Evolutionary conservation across 441 rosid genomes (phyloP), one percentile per base, ranked within the genome.

Genomic region (Gossypium schwendimanii): DNA sequence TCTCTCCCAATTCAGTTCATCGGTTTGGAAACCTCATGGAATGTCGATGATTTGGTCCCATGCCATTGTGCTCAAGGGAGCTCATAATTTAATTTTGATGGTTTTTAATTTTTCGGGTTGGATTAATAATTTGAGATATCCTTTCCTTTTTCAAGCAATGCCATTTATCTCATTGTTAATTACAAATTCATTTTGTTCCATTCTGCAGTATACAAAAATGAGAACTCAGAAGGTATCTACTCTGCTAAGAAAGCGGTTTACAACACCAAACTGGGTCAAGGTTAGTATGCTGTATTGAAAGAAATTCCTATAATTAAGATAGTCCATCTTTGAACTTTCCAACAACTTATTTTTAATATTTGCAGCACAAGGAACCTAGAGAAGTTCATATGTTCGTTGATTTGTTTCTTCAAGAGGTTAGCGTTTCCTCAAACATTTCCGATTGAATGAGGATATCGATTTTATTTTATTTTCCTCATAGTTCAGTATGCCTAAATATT

Each of bases 321-420:
- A 44, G 45, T 75, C 58, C 71, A 70, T 26, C 50, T 21, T 63
- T 70, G 39, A 52, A 15, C 21, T 18, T 15, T 52, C 8, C 7
- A 45, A 45, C 53, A 36, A 84, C 71, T 71, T 61, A 54, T 66
- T 74, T 74, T 79, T 74, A 80, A 44, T 64, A 12, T 74, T 60
- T 72, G 74, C 91, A 95, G 99, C 99, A 95, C 84, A 95, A 91
- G 87, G 99, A 95, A 82, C 98, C 98, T 49, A 84, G 97, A 79
- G 99, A 95, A 85, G 98, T 95, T 47, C 99, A 95, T 73, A 93
- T 95, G 99, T 93, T 81, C 75, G 97, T 90, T 39, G 99, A 93
- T 90, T 78, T 95, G 79, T 86, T 95, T 80, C 89, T 90, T 79
- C 95, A 87, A 78, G 97, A 95, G 99, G 99, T 93, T 68, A 77